Evolutionary conservation across 176 grass and related monocot species (phyloP), one percentile per base, ranked within the genome.

Genomic region (Urochloa ruziziensis): DNA sequence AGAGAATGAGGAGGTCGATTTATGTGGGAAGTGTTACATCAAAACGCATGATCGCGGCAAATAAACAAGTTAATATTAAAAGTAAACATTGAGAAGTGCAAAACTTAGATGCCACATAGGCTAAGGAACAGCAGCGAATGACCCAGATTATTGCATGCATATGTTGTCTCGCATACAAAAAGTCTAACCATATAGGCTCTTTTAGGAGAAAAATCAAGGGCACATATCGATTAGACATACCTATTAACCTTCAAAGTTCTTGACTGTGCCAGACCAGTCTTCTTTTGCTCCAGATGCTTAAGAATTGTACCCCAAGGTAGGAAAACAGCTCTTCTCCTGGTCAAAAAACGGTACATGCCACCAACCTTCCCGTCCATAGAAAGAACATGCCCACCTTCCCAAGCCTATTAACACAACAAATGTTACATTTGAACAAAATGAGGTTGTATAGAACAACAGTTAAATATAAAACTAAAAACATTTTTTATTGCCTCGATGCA

Each of bases 311-410:
- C 2, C 56, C 56, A 59, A 25, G 56, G 56, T 59, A 25, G n/a
- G 7, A 59, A 57, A 69, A 11, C 13, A 18, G 24, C 29, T 57
- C n/a, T 56, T 44, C 23, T 36, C 1, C 4, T 40, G 46, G 15
- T 19, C 11, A 43, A 46, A 23, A 82, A 29, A 60, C 30, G 21
- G 48, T 51, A 18, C 48, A 51, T 18, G 40, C 40, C 48, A 51
- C 17, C 48, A 15, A 51, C 13, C 17, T 51, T 51, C 48, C 17
- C 17, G 14, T 51, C 48, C 17, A 19, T 4, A 51, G 48, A 72
- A 83, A 83, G 39, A 67, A 76, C 62, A 0, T 19, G 27, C 13
- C 81, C 70, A 65, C 81, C 81, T 83, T 75, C 70, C 43, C 57
- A 83, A 52, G 15, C 14, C 70, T 83, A 74, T 10, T 14, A 63